Conservation (phyloP, 495 filamentous ascomycete genomes). For the Tuber borchii region DNA sequence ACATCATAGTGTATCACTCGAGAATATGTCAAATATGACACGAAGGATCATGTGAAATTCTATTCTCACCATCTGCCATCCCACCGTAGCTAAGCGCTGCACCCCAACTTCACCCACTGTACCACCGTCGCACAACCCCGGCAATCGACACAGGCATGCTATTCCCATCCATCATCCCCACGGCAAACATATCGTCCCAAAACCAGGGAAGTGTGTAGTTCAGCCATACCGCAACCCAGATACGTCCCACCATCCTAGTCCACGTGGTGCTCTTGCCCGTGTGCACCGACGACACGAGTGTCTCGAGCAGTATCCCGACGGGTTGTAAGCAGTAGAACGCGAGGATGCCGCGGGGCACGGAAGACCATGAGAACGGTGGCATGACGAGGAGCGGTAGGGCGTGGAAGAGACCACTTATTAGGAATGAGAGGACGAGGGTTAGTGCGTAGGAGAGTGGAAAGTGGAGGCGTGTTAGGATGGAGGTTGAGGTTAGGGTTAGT, state of each 20-base stretch:
- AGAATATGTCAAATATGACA: background rate
- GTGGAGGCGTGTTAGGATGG: background rate
- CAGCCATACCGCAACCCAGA: conserved; percentile 20
- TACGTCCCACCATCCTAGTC: conserved; percentile 18
- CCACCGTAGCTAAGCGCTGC: background rate
- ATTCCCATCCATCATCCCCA: conserved; percentile 31
- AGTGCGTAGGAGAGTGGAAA: background rate
- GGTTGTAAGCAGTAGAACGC: conserved; percentile 10
- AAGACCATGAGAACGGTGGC: conserved; percentile 26
- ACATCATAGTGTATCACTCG: background rate
- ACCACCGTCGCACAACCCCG: conserved; percentile 3
- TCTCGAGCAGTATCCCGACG: conserved; percentile 16
- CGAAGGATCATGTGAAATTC: background rate
- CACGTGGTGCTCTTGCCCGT: conserved; percentile 8
- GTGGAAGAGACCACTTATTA: conserved; percentile 24
- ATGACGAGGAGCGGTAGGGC: conserved; percentile 29
- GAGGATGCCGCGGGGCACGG: background rate
- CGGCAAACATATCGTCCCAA: conserved; percentile 29
- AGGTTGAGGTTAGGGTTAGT: background rate
- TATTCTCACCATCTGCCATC: background rate
- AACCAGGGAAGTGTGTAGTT: conserved; percentile 20
- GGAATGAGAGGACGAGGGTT: conserved; percentile 11
- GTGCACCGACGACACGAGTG: background rate
- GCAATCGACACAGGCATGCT: conserved; percentile 28
- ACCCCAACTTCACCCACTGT: background rate